Percentiles rank a stretch among this genome's conserved stretches.
phyloP scores from a whole-genome alignment of 1,284 basidiomycete species.

The Pisolithus thermaeus region DNA sequence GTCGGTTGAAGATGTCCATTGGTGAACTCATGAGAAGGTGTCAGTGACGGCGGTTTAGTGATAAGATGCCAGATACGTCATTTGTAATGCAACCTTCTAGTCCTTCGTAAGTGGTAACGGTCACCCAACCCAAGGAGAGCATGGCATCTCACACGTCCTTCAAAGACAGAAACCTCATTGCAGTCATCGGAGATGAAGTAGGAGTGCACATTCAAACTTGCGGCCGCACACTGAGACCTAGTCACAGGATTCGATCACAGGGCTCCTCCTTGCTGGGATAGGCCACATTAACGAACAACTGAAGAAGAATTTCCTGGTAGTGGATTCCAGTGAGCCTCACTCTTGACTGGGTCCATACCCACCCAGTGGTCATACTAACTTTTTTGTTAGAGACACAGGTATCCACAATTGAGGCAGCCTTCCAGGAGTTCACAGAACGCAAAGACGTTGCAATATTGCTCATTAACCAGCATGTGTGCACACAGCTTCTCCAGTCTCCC shows the following conservation, averaged over 20 bases:
- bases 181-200: conserved; percentile 95
- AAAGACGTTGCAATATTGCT: conserved; percentile 92
- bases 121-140: conserved; percentile 6
- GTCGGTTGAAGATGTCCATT: conserved; percentile 59
- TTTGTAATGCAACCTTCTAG: conserved; percentile 8
- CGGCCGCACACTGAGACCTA: conserved; percentile 2
- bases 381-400: conserved; percentile 73
- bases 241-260: conserved; percentile 88
- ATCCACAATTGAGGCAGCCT: conserved; percentile 82
- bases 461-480: conserved; percentile 91
- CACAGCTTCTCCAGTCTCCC: conserved; percentile 3
- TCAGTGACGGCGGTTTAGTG: not conserved
- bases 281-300: conserved; percentile 84
- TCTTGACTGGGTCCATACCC: not conserved
- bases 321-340: conserved; percentile 67
- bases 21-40: not conserved
- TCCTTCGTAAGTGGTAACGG: conserved; percentile 10
- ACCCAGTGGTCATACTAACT: conserved; percentile 6
- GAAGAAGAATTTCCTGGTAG: conserved; percentile 95
- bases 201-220: conserved; percentile 10
- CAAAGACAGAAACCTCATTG: conserved; percentile 84
- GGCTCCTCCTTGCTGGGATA: conserved; percentile 86
- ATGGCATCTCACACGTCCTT: conserved; percentile 47
- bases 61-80: conserved; percentile 4
- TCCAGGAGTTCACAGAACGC: conserved; percentile 88